Conservation (phyloP, 2,329 filamentous ascomycete genomes). For the Calonectria leucothoes region DNA sequence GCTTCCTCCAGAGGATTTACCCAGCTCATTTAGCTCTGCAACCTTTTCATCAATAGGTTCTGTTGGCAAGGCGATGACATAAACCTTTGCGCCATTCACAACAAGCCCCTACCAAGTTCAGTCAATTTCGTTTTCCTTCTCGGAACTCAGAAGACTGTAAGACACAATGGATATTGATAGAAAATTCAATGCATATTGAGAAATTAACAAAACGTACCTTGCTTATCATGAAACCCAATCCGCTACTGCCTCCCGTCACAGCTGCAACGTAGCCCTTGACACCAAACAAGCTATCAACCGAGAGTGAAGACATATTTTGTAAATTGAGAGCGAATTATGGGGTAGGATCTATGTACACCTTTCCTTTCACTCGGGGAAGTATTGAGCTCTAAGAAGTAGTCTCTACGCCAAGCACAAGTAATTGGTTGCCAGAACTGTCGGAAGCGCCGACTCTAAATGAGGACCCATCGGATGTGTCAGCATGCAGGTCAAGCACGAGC, state of each 20-base stretch:
- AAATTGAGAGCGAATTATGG: not conserved
- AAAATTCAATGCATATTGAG: too few relatives aligned
- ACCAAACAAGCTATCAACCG: conserved; percentile 33
- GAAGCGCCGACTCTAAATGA: not conserved
- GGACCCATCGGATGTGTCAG: not conserved
- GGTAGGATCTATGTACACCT: not conserved
- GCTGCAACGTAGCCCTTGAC: conserved; percentile 48
- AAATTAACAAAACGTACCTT: conserved; percentile 46
- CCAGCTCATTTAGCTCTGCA: conserved; percentile 52
- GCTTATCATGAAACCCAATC: conserved; percentile 59
- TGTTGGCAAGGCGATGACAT: conserved; percentile 53
- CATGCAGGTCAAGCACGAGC: not conserved
- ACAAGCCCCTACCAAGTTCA: conserved; percentile 52
- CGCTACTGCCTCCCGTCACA: conserved; percentile 54
- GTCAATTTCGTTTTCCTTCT: not conserved
- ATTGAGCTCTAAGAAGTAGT: not conserved
- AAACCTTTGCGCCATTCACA: conserved; percentile 58
- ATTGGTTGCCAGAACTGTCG: not conserved
- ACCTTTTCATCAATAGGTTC: conserved; percentile 54
- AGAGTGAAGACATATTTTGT: conserved; percentile 26
- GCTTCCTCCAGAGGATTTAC: conserved; percentile 48
- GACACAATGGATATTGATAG: not conserved
- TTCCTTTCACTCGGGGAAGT: not conserved
- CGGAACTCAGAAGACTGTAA: not conserved
- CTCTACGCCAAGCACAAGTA: not conserved